Percentiles rank a stretch among this genome's conserved stretches.
phyloP scores from a whole-genome alignment of 768 basidiomycete genomes.

The Russula vinacea region DNA sequence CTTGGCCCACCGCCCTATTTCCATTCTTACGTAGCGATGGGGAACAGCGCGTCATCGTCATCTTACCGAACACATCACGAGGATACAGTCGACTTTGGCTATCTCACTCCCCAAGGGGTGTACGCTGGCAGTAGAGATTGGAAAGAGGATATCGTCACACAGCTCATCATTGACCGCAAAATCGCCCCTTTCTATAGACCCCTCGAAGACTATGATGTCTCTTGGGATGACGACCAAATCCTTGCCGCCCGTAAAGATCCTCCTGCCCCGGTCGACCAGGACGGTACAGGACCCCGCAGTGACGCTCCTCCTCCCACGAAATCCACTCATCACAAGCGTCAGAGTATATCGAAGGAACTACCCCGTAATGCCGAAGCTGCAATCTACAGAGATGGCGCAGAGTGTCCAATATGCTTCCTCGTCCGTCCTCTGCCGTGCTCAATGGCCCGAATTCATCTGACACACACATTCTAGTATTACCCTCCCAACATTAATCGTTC shows the following conservation, averaged over 20 bases:
- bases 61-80: conserved; percentile 73
- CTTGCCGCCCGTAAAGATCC: conserved; percentile 73
- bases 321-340: conserved; percentile 51
- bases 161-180: conserved; percentile 81
- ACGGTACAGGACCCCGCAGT: conserved; percentile 43
- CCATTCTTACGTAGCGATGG: conserved; percentile 49
- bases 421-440: conserved; percentile 47
- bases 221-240: conserved; percentile 87
- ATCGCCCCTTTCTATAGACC: conserved; percentile 97
- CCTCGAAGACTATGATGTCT: conserved; percentile 85
- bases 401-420: conserved; percentile 98
- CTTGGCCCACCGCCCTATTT: neutral
- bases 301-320: conserved; percentile 41
- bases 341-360: conserved; percentile 59
- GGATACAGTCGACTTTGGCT: conserved; percentile 80
- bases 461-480: conserved; percentile 66
- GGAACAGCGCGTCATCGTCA: conserved; percentile 77
- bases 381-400: conserved; percentile 79
- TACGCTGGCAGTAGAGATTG: conserved; percentile 85
- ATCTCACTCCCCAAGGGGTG: conserved; percentile 77
- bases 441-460: conserved; percentile 27
- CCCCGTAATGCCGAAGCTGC: conserved; percentile 66
- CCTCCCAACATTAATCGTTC: conserved; percentile 96
- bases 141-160: conserved; percentile 82
- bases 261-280: conserved; percentile 45